Evolutionary conservation across 2,329 filamentous ascomycete species (phyloP).

Genomic region (Dactylellina cionopaga): DNA sequence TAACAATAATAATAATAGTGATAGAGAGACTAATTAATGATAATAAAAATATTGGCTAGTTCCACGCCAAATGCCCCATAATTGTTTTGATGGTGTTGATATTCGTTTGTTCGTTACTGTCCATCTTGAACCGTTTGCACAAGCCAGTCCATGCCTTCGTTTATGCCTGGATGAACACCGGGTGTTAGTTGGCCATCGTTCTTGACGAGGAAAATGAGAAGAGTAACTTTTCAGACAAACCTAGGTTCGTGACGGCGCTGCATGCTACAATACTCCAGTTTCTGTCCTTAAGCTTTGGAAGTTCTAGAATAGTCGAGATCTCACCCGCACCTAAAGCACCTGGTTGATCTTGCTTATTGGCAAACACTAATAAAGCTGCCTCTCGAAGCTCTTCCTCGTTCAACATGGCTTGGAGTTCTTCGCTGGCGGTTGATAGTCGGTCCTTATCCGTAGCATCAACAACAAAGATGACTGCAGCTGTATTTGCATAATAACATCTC

Average conservation of each 20-base stretch:
- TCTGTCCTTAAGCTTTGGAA: conserved; percentile 90
- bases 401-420: conserved; percentile 93
- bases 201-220: background rate
- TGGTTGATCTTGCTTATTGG: conserved; percentile 98
- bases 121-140: conserved; percentile 63
- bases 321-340: conserved; percentile 96
- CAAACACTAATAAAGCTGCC: conserved; percentile 90
- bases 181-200: background rate
- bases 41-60: too few species aligned
- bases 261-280: conserved; percentile 99
- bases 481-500: conserved; percentile 99
- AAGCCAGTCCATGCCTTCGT: conserved; percentile 99
- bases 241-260: conserved; percentile 84
- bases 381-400: conserved; percentile 97
- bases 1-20: too few species aligned
- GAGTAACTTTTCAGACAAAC: conserved; percentile 49
- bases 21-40: too few species aligned
- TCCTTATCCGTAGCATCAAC: conserved; percentile 98
- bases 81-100: background rate
- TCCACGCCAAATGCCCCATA: too few species aligned
- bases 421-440: conserved; percentile 87
- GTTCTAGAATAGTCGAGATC: conserved; percentile 89
- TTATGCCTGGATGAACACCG: conserved; percentile 72
- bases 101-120: background rate
- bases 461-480: conserved; percentile 96